Evolutionary conservation across 495 filamentous ascomycete species (phyloP).

Genomic region (Talaromyces stipitatus): DNA sequence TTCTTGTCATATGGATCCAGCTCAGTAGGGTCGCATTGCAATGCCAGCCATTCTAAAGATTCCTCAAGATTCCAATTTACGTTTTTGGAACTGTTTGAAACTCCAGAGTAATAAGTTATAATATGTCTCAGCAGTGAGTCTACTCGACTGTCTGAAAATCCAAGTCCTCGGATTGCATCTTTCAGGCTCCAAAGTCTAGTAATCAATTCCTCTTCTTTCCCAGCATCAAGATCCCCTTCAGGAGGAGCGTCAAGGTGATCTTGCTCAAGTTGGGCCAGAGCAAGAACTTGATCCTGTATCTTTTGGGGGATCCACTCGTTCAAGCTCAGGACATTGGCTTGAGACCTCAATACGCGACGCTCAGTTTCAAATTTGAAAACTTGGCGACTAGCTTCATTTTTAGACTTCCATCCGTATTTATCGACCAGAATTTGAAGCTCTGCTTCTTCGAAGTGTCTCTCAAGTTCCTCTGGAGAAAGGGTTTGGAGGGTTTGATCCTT

Average conservation of each 20-base stretch:
- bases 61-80: slow-evolving; percentile 78
- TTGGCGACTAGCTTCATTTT: slow-evolving; percentile 59
- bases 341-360: slow-evolving; percentile 63
- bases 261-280: slow-evolving; percentile 42
- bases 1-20: slow-evolving; percentile 60
- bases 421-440: slow-evolving; percentile 79
- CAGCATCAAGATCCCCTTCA: slow-evolving; percentile 17
- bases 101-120: slow-evolving; percentile 47
- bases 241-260: slow-evolving; percentile 23
- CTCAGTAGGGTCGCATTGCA: slow-evolving; percentile 58
- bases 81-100: slow-evolving; percentile 47
- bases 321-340: slow-evolving; percentile 60
- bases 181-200: slow-evolving; percentile 75
- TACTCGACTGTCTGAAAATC: slow-evolving; percentile 56
- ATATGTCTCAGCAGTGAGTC: slow-evolving; percentile 59
- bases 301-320: slow-evolving; percentile 74
- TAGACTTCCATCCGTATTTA: slow-evolving; percentile 64
- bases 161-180: slow-evolving; percentile 55
- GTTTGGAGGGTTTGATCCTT: slow-evolving; percentile 27
- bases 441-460: slow-evolving; percentile 70
- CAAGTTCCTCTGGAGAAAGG: slow-evolving; percentile 75
- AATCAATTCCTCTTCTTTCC: slow-evolving; percentile 63
- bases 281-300: slow-evolving; percentile 66
- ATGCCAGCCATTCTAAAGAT: slow-evolving; percentile 77
- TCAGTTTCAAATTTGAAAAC: slow-evolving; percentile 70